phyloP scores from a whole-genome alignment of 441 rosid genomes.

The Pelargonium myrrhifolium region DNA sequence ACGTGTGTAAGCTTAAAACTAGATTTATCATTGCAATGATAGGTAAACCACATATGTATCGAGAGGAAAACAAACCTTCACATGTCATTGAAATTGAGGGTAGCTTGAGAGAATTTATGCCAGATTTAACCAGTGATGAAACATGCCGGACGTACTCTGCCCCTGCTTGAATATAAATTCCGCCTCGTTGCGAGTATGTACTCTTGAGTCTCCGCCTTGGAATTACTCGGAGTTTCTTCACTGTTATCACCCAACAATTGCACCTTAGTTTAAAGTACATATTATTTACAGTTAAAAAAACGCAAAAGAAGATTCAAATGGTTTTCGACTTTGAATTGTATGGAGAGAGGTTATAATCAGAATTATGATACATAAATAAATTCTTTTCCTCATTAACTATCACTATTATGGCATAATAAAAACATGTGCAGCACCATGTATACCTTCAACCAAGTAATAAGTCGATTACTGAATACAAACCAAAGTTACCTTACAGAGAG shows the following conservation, averaged over 20 bases:
- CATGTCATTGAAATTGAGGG: slow-evolving; percentile 53
- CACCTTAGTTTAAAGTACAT: slow-evolving; percentile 13
- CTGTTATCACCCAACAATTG: slow-evolving; percentile 37
- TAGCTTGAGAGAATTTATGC: slow-evolving; percentile 66
- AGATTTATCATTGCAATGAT: background rate
- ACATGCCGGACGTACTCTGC: slow-evolving; percentile 71
- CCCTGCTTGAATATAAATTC: slow-evolving; percentile 63
- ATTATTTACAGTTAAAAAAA: too few relatives aligned
- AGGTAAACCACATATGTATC: background rate
- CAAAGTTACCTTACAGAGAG: background rate
- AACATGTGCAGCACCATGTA: background rate
- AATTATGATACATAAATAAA: background rate
- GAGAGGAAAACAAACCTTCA: slow-evolving; percentile 52
- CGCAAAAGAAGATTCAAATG: background rate
- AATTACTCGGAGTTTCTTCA: slow-evolving; percentile 65
- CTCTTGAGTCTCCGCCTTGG: slow-evolving; percentile 68
- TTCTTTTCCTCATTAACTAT: background rate
- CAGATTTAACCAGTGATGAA: slow-evolving; percentile 71
- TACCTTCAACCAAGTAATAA: slow-evolving; percentile 1
- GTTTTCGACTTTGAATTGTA: background rate
- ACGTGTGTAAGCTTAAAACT: slow-evolving; percentile 8
- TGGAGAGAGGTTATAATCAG: background rate
- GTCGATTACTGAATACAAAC: background rate
- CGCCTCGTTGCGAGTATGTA: slow-evolving; percentile 64
- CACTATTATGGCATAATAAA: background rate